Base-by-base conservation (phyloP, 495 filamentous ascomycete species). In the Aspergillus saccharolyticus region DNA sequence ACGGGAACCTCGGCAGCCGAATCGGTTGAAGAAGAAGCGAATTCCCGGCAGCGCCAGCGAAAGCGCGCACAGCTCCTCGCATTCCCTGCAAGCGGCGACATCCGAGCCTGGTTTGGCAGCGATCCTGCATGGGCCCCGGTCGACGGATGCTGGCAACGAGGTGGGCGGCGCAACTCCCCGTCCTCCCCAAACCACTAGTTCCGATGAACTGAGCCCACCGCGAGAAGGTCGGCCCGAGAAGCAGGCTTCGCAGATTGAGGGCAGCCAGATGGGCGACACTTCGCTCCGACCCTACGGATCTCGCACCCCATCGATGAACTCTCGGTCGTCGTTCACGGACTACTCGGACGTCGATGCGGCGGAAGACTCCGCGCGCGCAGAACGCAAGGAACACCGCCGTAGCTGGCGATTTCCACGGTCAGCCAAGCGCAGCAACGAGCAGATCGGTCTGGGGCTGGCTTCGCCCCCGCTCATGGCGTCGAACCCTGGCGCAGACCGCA, bases 11-110 rank as follows among this genome's bases (percentile, higher is more conserved):
- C 79, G 88, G 46, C 85, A 85, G 65, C 88, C 89, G 2, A 96
- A 95, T 59, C 93, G 93, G 70, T 70, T 97, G 59, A 85, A 81
- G 66, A 97, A 97, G 73, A 92, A 88, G 73, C 81, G 87, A 42
- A 75, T 88, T 24, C 84, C 85, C 1, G 83, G 85, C 17, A 89
- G 87, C 63, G 77, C 84, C 17, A 90, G 89, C 60, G 84, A 81
- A 25, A 95, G 91, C 62, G 90, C 92, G 1, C 89, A 96, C 57
- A 94, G 89, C 57, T 97, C 92, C 7, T 85, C 83, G 7, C 80
- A 85, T 1, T 96, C 91, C 3, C 73, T 97, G 16, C 77, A 82
- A 28, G 53, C 73, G 62, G 60, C 65, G 52, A 65, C 68, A 49
- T 70, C 66, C 30, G 69, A 74, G 19, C 54, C 57, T 1, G 63